Percentiles rank a stretch among this genome's conserved stretches.
Conservation (phyloP, 441 rosid species). For the Omphalea diandra region DNA sequence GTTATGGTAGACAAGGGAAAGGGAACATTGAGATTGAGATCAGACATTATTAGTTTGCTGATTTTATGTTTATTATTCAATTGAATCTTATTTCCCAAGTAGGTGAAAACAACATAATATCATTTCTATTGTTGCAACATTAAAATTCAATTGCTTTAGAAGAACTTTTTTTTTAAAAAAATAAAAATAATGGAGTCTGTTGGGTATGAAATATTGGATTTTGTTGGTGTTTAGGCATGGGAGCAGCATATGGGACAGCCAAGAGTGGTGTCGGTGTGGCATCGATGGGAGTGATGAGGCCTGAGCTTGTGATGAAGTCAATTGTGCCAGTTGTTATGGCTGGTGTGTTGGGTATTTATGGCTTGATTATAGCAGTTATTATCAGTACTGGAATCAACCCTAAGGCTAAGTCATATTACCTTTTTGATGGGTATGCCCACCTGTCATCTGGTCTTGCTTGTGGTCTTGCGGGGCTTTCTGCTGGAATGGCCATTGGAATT, state of each 20-base stretch:
- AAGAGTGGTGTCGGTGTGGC: slow-evolving; percentile 80
- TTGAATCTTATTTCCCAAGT: too few relatives aligned
- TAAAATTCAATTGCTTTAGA: too few relatives aligned
- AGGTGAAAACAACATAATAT: too few relatives aligned
- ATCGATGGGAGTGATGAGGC: slow-evolving; percentile 83
- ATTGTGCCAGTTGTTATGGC: slow-evolving; percentile 88
- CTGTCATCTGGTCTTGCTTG: slow-evolving; percentile 49
- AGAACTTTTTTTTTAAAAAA: too few relatives aligned
- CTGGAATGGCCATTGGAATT: slow-evolving; percentile 83
- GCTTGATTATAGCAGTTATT: slow-evolving; percentile 79
- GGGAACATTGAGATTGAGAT: too few relatives aligned
- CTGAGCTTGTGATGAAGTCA: slow-evolving; percentile 80
- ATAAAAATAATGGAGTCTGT: too few relatives aligned
- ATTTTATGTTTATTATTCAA: too few relatives aligned
- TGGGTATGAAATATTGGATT: neutral
- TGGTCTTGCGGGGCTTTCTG: slow-evolving; percentile 71
- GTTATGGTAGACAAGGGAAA: too few relatives aligned
- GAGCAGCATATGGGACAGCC: slow-evolving; percentile 49
- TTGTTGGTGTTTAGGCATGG: slow-evolving; percentile 40
- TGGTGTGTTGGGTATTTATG: slow-evolving; percentile 81
- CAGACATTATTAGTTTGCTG: too few relatives aligned
- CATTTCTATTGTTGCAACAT: too few relatives aligned
- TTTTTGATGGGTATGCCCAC: slow-evolving; percentile 50
- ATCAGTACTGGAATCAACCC: slow-evolving; percentile 80
- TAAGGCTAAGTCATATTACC: slow-evolving; percentile 50